Evolutionary conservation across 129 eudicot genomes (phyloP), one percentile per base, ranked within the genome.

Genomic region (Flaveria ramosissima): DNA sequence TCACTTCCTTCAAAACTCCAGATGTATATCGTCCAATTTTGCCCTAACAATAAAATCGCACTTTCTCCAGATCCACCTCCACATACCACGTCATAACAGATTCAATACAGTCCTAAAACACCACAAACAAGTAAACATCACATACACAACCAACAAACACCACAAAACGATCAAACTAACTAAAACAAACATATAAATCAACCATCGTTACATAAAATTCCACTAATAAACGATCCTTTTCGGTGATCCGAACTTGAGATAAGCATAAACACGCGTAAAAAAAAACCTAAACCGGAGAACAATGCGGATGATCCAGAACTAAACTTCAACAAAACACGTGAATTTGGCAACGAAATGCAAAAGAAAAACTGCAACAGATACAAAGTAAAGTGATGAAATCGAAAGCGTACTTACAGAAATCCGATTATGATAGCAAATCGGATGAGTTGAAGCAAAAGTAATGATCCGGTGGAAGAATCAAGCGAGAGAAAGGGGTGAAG

Each of bases 71-170:
- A 68, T 66, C 82, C 77, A 57, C 77, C 85, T n/a, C 46, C 62
- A n/a, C 78, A 64, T 56, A 39, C 45, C 78, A 76, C 66, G 32
- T 69, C 81, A 78, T 68, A 7, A 56, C 71, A 79, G 48, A 84
- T 66, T 83, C 77, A 80, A 66, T 70, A 39, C 76, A 79, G 60
- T 70, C 86, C 87, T 84, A 76, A 23, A 68, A 26, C 72, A 47
- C 39, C 63, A 63, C 6, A 47, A 46, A 24, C 50, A 45, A 9
- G 13, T 11, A 45, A 7, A 74, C 62, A 56, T 23, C 19, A 62
- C 62, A 62, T 47, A 24, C 36, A 63, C 17, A 24, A 45, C 30
- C n/a, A 60, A 41, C 57, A 74, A 74, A 59, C 78, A 21, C 7
- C 41, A 36, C 41, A 6, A 36, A 36, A 36, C 5, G 41, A 36